Conservation (phyloP, 2,329 filamentous ascomycete genomes). For the Leptographium lundbergii region DNA sequence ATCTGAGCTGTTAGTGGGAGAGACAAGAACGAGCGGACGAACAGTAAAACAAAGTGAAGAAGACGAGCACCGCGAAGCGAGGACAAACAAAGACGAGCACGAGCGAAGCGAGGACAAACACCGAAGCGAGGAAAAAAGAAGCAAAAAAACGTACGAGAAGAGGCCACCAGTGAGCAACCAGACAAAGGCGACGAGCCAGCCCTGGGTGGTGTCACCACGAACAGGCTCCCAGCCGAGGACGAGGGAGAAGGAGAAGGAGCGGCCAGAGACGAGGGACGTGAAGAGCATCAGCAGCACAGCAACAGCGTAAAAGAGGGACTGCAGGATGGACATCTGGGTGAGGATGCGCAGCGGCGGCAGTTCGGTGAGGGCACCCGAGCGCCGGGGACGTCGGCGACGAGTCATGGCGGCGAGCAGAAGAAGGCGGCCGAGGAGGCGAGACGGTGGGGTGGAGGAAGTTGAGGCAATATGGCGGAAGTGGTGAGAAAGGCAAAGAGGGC, state of each 20-base stretch:
- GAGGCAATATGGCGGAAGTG: not conserved
- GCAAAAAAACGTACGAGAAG: conserved; percentile 30
- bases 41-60: no score
- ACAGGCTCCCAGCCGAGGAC: conserved; percentile 46
- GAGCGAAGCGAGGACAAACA: not conserved
- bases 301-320: conserved; percentile 40
- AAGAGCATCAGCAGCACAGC: conserved; percentile 43
- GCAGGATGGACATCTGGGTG: conserved; percentile 43
- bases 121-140: conserved; percentile 17
- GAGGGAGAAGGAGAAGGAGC: conserved; percentile 37
- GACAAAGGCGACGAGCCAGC: conserved; percentile 46
- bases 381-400: conserved; percentile 43
- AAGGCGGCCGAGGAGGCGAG: not conserved
- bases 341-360: conserved; percentile 49
- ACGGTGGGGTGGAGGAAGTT: not conserved
- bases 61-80: not conserved
- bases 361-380: conserved; percentile 46
- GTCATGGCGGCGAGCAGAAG: conserved; percentile 26
- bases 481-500: not conserved
- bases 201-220: conserved; percentile 48
- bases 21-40: not conserved
- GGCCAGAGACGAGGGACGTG: conserved; percentile 44
- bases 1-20: conserved; percentile 34
- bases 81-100: conserved; percentile 2
- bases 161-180: conserved; percentile 44